Conservation (phyloP, 805 yeast genomes). For the Huiozyma sinensis region DNA sequence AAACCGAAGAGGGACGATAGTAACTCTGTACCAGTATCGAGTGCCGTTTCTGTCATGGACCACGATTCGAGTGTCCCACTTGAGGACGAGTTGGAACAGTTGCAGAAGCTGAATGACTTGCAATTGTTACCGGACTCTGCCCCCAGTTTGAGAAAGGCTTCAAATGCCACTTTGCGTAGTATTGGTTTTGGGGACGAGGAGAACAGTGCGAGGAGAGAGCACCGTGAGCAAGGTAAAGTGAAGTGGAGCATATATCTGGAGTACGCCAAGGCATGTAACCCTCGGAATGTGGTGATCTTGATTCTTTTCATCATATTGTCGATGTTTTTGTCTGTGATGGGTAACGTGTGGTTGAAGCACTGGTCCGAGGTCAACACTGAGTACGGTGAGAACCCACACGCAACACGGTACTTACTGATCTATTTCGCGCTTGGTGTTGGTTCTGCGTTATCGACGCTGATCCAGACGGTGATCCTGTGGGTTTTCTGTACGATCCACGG, state of each 20-base stretch:
- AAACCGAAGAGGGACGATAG: slow-evolving; percentile 6
- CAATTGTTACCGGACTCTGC: slow-evolving; percentile 25
- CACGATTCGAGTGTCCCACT: slow-evolving; percentile 20
- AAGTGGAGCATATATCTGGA: slow-evolving; percentile 74
- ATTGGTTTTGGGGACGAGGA: slow-evolving; percentile 30
- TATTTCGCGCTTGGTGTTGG: slow-evolving; percentile 68
- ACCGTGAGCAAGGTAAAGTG: slow-evolving; percentile 86
- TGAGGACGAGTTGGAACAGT: slow-evolving; percentile 24
- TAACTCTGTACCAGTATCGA: slow-evolving; percentile 3
- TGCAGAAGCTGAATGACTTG: slow-evolving; percentile 19
- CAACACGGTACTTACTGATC: slow-evolving; percentile 59
- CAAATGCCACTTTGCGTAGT: slow-evolving; percentile 32
- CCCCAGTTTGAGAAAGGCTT: slow-evolving; percentile 50
- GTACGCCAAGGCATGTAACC: slow-evolving; percentile 83
- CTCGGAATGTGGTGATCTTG: slow-evolving; percentile 49
- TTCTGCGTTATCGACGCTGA: slow-evolving; percentile 47
- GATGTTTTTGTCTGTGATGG: slow-evolving; percentile 50
- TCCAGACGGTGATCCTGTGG: slow-evolving; percentile 65
- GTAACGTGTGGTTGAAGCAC: slow-evolving; percentile 89
- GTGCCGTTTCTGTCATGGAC: slow-evolving; percentile 9
- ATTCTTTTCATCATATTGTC: slow-evolving; percentile 45
- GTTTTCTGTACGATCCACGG: slow-evolving; percentile 75
- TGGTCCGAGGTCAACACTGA: slow-evolving; percentile 89
- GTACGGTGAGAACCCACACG: slow-evolving; percentile 59
- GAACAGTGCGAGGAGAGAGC: slow-evolving; percentile 44